phyloP scores from a whole-genome alignment of 2,329 filamentous ascomycete genomes.

The Hypoxylon rubiginosum region DNA sequence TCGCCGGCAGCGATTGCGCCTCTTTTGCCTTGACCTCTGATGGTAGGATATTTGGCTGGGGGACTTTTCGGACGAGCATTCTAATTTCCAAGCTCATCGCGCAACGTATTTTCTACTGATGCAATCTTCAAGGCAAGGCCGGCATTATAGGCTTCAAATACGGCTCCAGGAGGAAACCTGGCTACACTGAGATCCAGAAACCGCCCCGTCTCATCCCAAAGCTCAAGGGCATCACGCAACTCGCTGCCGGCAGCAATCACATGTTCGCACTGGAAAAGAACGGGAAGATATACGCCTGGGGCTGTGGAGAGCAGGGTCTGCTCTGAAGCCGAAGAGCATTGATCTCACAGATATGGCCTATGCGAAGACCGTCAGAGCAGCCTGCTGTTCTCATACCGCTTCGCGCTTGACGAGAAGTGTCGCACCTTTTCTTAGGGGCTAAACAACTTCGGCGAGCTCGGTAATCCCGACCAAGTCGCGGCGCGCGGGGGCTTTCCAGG shows the following conservation, averaged over 20 bases:
- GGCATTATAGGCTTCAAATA: slow-evolving; percentile 55
- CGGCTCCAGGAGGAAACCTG: not conserved
- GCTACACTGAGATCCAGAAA: slow-evolving; percentile 55
- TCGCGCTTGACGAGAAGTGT: slow-evolving; percentile 83
- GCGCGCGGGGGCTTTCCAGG: slow-evolving; percentile 57
- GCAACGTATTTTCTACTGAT: slow-evolving; percentile 23
- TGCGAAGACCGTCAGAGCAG: no score
- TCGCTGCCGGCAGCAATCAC: slow-evolving; percentile 79
- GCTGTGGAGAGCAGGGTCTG: slow-evolving; percentile 76
- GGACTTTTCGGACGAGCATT: slow-evolving; percentile 74
- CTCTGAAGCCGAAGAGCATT: slow-evolving; percentile 10
- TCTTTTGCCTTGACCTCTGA: slow-evolving; percentile 82
- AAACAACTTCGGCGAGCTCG: slow-evolving; percentile 89
- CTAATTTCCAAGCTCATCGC: not conserved
- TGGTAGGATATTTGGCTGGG: slow-evolving; percentile 85
- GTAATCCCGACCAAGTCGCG: slow-evolving; percentile 56
- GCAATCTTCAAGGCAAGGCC: slow-evolving; percentile 56
- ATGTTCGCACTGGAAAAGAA: slow-evolving; percentile 75
- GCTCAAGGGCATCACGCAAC: slow-evolving; percentile 74
- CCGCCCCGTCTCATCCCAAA: slow-evolving; percentile 69
- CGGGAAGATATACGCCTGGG: slow-evolving; percentile 78
- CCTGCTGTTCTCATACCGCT: slow-evolving; percentile 83
- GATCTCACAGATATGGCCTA: slow-evolving; percentile 55
- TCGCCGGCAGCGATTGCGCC: slow-evolving; percentile 80
- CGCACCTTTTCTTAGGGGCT: slow-evolving; percentile 88